Evolutionary conservation across 83 land plant species (phyloP).

Genomic region (Thuja plicata): DNA sequence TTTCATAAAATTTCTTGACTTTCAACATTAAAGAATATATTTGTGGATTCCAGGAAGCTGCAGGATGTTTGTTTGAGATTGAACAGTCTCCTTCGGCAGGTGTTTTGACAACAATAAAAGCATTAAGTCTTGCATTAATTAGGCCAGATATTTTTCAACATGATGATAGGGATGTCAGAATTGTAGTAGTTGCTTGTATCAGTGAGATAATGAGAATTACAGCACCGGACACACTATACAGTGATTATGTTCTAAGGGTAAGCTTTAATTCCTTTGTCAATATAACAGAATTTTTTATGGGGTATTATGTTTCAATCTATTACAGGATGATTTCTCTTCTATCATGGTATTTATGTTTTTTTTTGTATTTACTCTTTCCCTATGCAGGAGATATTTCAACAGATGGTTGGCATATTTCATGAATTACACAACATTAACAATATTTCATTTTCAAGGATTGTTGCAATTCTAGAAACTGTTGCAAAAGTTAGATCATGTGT

Average conservation of each 20-base stretch:
- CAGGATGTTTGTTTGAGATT: conserved; percentile 48
- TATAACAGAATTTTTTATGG: background rate
- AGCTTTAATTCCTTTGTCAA: background rate
- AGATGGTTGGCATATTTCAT: conserved; percentile 65
- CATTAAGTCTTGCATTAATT: conserved; percentile 50
- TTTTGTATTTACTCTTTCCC: background rate
- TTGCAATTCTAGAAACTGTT: conserved; percentile 68
- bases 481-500: conserved; percentile 76
- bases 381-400: conserved; percentile 67
- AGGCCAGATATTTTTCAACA: conserved; percentile 58
- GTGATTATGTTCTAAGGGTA: conserved; percentile 70
- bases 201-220: conserved; percentile 79
- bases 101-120: conserved; percentile 49
- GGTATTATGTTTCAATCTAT: background rate
- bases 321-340: background rate
- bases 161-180: conserved; percentile 63
- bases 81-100: conserved; percentile 63
- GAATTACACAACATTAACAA: conserved; percentile 57
- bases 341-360: conserved; percentile 1
- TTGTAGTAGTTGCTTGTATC: conserved; percentile 69
- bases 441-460: conserved; percentile 67
- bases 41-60: conserved; percentile 50
- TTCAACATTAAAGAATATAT: background rate
- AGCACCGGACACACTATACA: conserved; percentile 80
- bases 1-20: background rate